Evolutionary conservation across 129 eudicot genomes (phyloP).

Genomic region (Deinandra increscens): DNA sequence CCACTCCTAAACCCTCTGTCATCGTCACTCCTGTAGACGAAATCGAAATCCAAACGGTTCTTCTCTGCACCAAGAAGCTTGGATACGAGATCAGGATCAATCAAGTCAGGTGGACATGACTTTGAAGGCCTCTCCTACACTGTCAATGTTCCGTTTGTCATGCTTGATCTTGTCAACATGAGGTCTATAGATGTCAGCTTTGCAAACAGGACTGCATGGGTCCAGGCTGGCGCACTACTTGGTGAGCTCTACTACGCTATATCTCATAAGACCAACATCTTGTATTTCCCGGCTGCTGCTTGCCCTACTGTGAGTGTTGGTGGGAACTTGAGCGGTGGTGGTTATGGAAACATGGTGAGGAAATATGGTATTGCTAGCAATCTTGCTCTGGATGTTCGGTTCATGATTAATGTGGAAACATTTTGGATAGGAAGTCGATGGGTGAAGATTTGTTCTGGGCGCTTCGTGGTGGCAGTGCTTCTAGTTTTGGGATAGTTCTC

Average conservation of each 20-base stretch:
- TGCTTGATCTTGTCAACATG: conserved; percentile 15
- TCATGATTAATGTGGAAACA: conserved; percentile 1
- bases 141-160: conserved; percentile 8
- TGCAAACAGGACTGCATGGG: neutral
- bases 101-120: conserved; percentile 8
- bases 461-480: conserved; percentile 29
- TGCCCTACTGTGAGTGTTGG: conserved; percentile 7
- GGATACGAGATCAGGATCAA: conserved; percentile 15
- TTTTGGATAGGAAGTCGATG: conserved; percentile 18
- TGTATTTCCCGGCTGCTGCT: conserved; percentile 8
- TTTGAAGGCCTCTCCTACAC: conserved; percentile 5
- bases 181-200: neutral
- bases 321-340: conserved; percentile 13
- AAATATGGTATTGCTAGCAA: conserved; percentile 7
- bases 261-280: neutral
- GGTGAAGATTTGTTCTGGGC: conserved; percentile 43
- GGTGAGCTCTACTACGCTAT: conserved; percentile 15
- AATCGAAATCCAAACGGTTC: neutral
- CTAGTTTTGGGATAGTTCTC: conserved; percentile 33
- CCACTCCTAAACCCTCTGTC: neutral
- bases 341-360: conserved; percentile 12
- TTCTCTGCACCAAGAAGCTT: conserved; percentile 1
- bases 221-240: conserved; percentile 7
- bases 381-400: conserved; percentile 17
- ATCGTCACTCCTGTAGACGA: neutral